A percentile compares a stretch with the other conserved stretches of the same genome.
Evolutionary conservation across 176 grass and related monocot genomes (phyloP).

Genomic region (Otatea glauca): DNA sequence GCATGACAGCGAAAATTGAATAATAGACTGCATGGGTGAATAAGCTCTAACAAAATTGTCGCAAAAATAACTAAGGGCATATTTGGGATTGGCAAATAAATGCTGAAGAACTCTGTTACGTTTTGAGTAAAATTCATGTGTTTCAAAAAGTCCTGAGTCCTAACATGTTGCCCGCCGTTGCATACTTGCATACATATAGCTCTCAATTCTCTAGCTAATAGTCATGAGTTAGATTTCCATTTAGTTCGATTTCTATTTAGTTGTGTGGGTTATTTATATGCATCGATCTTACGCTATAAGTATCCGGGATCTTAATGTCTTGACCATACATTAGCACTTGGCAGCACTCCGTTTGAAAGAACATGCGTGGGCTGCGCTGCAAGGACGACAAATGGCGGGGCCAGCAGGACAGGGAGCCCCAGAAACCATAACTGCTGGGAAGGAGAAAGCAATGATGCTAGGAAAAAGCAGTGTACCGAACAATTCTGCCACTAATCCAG

Average conservation of each 20-base stretch:
- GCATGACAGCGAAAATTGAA: background rate
- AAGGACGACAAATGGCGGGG: background rate
- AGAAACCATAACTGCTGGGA: background rate
- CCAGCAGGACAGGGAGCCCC: background rate
- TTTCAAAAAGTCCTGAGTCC: background rate
- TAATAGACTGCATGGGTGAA: background rate
- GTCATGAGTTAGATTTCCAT: background rate
- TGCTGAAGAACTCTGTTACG: background rate
- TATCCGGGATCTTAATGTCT: background rate
- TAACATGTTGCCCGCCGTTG: no score
- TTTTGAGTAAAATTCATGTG: no score
- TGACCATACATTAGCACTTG: background rate
- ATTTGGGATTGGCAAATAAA: background rate
- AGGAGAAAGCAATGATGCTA: background rate
- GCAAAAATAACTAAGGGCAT: no score
- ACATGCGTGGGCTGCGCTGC: background rate
- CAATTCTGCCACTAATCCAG: conserved; percentile 24
- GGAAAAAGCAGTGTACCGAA: conserved; percentile 1
- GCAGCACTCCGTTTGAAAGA: background rate
- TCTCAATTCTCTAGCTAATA: background rate
- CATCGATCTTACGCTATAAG: background rate
- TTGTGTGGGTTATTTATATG: background rate
- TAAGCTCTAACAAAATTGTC: background rate
- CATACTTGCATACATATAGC: no score
- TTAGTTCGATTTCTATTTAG: no score